Percentiles rank a stretch among this genome's conserved stretches.
Evolutionary conservation across 345 rosid species (phyloP).

Genomic region (Rhodomyrtus tomentosa): DNA sequence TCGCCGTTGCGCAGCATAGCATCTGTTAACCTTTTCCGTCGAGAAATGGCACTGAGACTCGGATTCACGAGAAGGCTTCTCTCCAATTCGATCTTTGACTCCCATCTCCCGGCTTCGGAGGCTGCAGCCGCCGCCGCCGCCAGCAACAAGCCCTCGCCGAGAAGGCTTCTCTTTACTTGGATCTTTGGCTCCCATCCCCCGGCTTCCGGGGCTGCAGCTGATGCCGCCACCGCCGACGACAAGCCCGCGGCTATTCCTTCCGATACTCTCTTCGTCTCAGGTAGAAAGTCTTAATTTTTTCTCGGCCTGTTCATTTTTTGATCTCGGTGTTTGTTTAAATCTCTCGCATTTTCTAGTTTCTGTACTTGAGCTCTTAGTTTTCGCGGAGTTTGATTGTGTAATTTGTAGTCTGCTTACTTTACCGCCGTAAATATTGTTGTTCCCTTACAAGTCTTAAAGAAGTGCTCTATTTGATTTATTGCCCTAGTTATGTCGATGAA

Average conservation of each 20-base stretch:
- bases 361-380: neutral
- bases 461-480: neutral
- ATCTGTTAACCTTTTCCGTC: neutral
- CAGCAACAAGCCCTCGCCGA: neutral
- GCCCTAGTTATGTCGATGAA: neutral
- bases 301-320: neutral
- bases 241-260: slow-evolving; percentile 3
- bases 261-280: slow-evolving; percentile 14
- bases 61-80: slow-evolving; percentile 2
- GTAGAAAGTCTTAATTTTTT: neutral
- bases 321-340: neutral
- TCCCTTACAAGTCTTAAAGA: neutral
- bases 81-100: slow-evolving; percentile 4
- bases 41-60: slow-evolving; percentile 4
- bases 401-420: neutral
- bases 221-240: neutral
- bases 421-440: neutral
- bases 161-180: slow-evolving; percentile 7
- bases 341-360: neutral
- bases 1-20: neutral
- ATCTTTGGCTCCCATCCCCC: neutral
- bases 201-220: neutral
- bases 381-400: neutral
- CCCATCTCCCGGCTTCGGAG: neutral
- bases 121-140: neutral